Conservation (phyloP, 208 protist species). For the Leishmania amazonensis region DNA sequence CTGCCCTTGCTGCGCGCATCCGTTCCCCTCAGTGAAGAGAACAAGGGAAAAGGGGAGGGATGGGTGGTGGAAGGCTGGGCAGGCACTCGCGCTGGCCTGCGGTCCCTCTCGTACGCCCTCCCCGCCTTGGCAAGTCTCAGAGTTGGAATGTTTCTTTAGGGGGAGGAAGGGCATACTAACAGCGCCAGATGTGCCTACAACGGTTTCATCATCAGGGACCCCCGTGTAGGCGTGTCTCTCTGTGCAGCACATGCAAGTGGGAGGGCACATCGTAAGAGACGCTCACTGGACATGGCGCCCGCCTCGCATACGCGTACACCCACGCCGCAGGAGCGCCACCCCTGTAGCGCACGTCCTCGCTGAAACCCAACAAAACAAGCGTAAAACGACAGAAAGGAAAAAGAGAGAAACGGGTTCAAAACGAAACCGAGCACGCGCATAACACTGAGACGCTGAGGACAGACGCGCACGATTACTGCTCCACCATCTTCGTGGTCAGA, state of each 20-base stretch:
- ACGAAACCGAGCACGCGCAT: background rate
- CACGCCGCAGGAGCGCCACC: background rate
- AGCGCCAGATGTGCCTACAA: background rate
- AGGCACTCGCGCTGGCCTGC: background rate
- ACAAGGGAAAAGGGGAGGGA: background rate
- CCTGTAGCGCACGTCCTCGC: background rate
- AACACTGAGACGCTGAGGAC: background rate
- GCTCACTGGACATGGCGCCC: background rate
- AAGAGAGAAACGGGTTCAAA: background rate
- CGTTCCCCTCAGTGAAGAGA: background rate
- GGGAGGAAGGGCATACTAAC: background rate
- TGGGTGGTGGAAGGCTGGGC: background rate
- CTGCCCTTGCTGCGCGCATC: background rate
- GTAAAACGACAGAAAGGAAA: background rate
- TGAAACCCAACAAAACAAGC: background rate
- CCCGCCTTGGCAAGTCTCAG: background rate
- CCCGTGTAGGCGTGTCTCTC: background rate
- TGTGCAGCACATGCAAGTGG: background rate
- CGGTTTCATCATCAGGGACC: background rate
- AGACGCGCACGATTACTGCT: slow-evolving; percentile 47
- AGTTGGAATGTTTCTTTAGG: background rate
- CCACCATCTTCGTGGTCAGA: slow-evolving; percentile 80
- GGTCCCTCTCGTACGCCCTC: background rate
- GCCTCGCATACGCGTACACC: background rate
- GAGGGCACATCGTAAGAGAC: background rate